Evolutionary conservation across 768 basidiomycete species (phyloP).

Genomic region (Trametes meyenii): DNA sequence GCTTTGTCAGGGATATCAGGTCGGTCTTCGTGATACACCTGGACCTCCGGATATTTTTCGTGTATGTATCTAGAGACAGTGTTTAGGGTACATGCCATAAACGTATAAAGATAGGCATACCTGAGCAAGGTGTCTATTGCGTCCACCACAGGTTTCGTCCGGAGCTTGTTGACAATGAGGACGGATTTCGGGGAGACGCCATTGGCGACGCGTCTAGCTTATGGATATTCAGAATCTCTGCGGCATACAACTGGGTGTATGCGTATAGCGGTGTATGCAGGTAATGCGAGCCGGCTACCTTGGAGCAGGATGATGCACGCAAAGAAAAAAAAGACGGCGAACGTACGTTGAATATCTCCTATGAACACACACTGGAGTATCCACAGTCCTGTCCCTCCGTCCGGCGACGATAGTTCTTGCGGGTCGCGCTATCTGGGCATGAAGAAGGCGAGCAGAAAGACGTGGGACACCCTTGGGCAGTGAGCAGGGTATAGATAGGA

Average conservation of each 20-base stretch:
- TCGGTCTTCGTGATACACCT: constrained; percentile 41
- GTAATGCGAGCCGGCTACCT: too few relatives aligned
- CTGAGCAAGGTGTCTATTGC: constrained; percentile 75
- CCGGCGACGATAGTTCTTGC: not conserved
- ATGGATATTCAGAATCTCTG: constrained; percentile 5
- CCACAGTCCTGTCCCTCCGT: too few relatives aligned
- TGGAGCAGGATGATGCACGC: too few relatives aligned
- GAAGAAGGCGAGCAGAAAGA: not conserved
- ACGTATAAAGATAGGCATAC: constrained; percentile 42
- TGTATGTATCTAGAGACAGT: constrained; percentile 30
- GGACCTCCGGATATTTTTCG: constrained; percentile 35
- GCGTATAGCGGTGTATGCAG: too few relatives aligned
- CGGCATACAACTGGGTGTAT: not conserved
- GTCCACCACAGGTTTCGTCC: constrained; percentile 74
- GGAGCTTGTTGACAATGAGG: constrained; percentile 79
- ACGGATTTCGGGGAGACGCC: constrained; percentile 55
- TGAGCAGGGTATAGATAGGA: not conserved
- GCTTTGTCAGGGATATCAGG: constrained; percentile 53
- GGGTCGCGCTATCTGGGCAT: not conserved
- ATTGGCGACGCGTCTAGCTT: constrained; percentile 23
- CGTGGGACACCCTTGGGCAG: not conserved
- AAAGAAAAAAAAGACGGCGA: too few relatives aligned
- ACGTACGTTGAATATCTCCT: constrained; percentile 19
- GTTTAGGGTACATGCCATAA: not conserved
- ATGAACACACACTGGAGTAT: not conserved